Conservation (phyloP, 257 asterid genomes). For the Ligustrum vulgare region DNA sequence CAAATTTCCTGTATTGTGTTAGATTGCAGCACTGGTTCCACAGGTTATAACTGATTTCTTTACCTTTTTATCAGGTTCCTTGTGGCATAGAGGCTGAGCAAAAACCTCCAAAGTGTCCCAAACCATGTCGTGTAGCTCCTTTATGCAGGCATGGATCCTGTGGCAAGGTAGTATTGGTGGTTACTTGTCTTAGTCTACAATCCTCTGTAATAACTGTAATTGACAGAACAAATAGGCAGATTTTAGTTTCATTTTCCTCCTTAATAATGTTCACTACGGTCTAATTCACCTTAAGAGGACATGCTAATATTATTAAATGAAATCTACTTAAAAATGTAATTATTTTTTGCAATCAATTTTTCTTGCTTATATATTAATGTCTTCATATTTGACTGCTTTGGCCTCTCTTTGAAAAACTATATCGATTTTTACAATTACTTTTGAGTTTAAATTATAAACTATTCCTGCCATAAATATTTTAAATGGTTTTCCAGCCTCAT, state of each 20-base stretch:
- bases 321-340: neutral
- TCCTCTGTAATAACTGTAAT: neutral
- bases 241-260: neutral
- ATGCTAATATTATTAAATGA: neutral
- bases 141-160: slow-evolving; percentile 66
- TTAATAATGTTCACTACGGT: slow-evolving; percentile 2
- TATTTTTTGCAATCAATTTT: neutral
- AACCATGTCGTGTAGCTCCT: slow-evolving; percentile 61
- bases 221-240: neutral
- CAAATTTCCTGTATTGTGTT: neutral
- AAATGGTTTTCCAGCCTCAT: slow-evolving; percentile 66
- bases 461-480: slow-evolving; percentile 15
- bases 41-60: slow-evolving; percentile 17
- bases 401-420: neutral
- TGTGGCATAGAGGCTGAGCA: slow-evolving; percentile 90
- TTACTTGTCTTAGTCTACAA: neutral
- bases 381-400: neutral
- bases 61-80: slow-evolving; percentile 69
- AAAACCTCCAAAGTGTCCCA: slow-evolving; percentile 85
- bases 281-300: neutral
- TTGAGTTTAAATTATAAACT: slow-evolving; percentile 3
- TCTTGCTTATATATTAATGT: neutral
- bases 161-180: slow-evolving; percentile 59
- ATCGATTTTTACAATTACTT: neutral
- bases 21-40: slow-evolving; percentile 6